Conservation (phyloP, 2,329 filamentous ascomycete genomes). For the Cladosporium austrohemisphaericum region DNA sequence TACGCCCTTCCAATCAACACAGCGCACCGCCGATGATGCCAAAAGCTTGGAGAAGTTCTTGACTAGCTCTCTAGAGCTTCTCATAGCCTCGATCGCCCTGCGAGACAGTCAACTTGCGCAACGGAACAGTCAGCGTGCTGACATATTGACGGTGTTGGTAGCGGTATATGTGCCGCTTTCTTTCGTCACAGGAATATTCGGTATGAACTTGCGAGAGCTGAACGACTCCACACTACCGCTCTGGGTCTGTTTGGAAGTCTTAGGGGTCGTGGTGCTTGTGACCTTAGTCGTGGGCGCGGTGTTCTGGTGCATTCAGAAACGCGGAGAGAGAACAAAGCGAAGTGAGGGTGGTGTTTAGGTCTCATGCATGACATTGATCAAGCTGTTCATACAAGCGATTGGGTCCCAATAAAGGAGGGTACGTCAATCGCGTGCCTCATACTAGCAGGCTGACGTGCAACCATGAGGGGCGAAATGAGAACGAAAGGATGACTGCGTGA, state of each 20-base stretch:
- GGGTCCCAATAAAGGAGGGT: too few relatives aligned
- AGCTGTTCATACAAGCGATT: too few relatives aligned
- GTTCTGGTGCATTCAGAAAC: too few relatives aligned
- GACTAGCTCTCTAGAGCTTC: constrained; percentile 25
- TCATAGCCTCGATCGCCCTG: constrained; percentile 22
- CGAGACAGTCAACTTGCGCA: constrained; percentile 17
- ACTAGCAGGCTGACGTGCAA: too few relatives aligned
- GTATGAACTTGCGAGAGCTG: constrained; percentile 27
- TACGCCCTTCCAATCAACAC: background rate
- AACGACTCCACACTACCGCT: constrained; percentile 19
- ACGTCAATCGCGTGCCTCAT: too few relatives aligned
- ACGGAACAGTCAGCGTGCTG: constrained; percentile 18
- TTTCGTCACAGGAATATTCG: constrained; percentile 25
- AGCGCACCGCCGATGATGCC: constrained; percentile 14
- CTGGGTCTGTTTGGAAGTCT: constrained; percentile 15
- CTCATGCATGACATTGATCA: too few relatives aligned
- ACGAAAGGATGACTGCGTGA: too few relatives aligned
- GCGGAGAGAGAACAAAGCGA: too few relatives aligned
- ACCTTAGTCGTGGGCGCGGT: background rate
- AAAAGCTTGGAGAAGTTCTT: constrained; percentile 20
- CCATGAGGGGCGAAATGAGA: too few relatives aligned
- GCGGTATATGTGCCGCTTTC: constrained; percentile 24
- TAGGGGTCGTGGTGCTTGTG: constrained; percentile 6
- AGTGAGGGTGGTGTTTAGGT: too few relatives aligned
- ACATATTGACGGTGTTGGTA: constrained; percentile 21